Base-by-base conservation (phyloP, 2,329 filamentous ascomycete genomes). In the Colletotrichum euphorbiae region DNA sequence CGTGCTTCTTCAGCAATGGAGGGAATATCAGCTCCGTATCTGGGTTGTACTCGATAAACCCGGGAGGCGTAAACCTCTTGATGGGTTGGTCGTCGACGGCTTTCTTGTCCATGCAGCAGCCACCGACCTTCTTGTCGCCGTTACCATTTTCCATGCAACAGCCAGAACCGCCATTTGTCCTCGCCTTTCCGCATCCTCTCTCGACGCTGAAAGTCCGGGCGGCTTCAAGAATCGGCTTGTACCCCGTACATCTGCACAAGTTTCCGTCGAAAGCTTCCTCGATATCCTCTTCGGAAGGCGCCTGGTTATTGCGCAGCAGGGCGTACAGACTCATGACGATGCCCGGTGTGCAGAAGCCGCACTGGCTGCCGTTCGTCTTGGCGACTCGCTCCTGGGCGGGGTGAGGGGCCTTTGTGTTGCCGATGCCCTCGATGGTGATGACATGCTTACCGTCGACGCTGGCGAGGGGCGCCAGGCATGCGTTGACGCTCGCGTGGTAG, bases 271-370 rank as follows among this genome's bases (percentile, higher is more conserved):
- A 98, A 0, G 95, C 94, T 80, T 98, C 96, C 79, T 99, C 96
- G 38, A 98, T 87, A 33, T 97, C 93, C 72, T 93, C 88, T 74
- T 95, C 89, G 3, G 89, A 90, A 0, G 95, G 94, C 19, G 85
- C 85, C 4, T 90, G 84, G 72, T 94, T 92, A 75, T 98, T 98
- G 68, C 96, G 88, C 36, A 99, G 84, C 50, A 98, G 84, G 6
- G 96, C 96, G 79, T 99, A 99, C 63, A 98, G 80, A 77, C 94
- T 98, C 93, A 98, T 98, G 70, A 98, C 94, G 74, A 99, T 98
- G 2, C 96, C 96, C 4, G 96, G 96, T 0, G 96, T 98, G 76
- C 96, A 99, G 80, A 99, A 99, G 1, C 94, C 87, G 68, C 87
- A 99, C 78, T 99, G 95, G 73, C 93, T 97, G 55, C 96, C 96